Conservation (phyloP, 805 yeast species). For the Nakazawaea populi region DNA sequence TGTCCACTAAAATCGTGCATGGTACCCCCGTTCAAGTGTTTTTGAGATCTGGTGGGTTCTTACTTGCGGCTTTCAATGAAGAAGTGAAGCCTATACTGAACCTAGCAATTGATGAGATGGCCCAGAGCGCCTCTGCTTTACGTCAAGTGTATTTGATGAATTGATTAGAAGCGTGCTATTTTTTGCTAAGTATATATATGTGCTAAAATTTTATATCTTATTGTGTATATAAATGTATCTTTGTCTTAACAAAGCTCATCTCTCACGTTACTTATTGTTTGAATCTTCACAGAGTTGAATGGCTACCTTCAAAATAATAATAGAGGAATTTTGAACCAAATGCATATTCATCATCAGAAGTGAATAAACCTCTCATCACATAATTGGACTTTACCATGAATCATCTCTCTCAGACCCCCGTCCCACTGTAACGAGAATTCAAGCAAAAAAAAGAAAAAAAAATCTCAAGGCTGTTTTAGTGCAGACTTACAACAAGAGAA, state of each 20-base stretch:
- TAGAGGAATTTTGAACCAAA: too few relatives aligned
- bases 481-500: too few relatives aligned
- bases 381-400: too few relatives aligned
- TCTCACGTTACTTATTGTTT: not conserved
- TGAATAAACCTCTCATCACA: too few relatives aligned
- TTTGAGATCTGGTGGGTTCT: constrained; percentile 46
- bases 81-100: constrained; percentile 24
- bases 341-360: too few relatives aligned
- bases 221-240: too few relatives aligned
- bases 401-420: too few relatives aligned
- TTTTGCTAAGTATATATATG: too few relatives aligned
- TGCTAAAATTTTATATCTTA: too few relatives aligned
- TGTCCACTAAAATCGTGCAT: not conserved
- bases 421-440: too few relatives aligned
- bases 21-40: constrained; percentile 32
- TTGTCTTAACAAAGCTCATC: too few relatives aligned
- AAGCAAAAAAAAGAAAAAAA: not conserved
- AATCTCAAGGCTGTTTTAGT: not conserved
- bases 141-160: constrained; percentile 39
- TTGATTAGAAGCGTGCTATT: constrained; percentile 1
- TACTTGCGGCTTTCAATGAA: constrained; percentile 40
- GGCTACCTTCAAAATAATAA: not conserved
- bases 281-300: not conserved
- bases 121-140: constrained; percentile 38
- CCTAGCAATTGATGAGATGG: constrained; percentile 37